These are phyloP conservation scores for Musa balbisiana DNA, from an alignment of 202 grass and related monocot species.

Conservation along the genomic window DNA sequence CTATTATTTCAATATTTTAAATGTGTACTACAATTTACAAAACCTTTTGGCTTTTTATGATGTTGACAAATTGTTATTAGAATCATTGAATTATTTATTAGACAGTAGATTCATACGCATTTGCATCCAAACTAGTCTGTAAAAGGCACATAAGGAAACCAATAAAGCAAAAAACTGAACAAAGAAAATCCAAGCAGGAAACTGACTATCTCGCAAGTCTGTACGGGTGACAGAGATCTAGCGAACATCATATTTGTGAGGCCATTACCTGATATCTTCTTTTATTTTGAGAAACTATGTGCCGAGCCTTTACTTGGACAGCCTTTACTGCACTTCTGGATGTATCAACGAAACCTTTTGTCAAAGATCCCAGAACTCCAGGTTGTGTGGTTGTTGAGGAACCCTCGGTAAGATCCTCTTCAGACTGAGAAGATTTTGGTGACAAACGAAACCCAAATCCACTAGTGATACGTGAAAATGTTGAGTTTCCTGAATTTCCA, in stretches of 20 bases:
- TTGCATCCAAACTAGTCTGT: not conserved
- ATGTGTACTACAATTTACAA: too few relatives aligned
- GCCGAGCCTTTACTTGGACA: constrained; percentile 92
- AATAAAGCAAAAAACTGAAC: not conserved
- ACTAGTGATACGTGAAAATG: constrained; percentile 72
- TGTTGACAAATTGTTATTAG: too few relatives aligned
- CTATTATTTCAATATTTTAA: too few relatives aligned
- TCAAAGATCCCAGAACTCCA: constrained; percentile 82
- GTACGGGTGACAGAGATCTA: not conserved
- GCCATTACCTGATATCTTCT: constrained; percentile 82
- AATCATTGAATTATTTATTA: too few relatives aligned
- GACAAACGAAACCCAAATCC: constrained; percentile 62
- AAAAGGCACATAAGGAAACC: not conserved
- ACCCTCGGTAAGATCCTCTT: constrained; percentile 38
- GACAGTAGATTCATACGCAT: not conserved
- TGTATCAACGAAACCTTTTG: constrained; percentile 80
- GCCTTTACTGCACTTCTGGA: constrained; percentile 96
- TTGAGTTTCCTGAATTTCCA: constrained; percentile 57
- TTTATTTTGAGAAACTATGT: constrained; percentile 99
- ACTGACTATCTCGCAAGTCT: not conserved
- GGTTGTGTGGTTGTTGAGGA: constrained; percentile 42
- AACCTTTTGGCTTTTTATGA: too few relatives aligned
- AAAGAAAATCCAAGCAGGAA: not conserved
- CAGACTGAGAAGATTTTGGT: constrained; percentile 56
- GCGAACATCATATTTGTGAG: not conserved